phyloP scores from a whole-genome alignment of 768 basidiomycete species.

The Hydnum rufescens region DNA sequence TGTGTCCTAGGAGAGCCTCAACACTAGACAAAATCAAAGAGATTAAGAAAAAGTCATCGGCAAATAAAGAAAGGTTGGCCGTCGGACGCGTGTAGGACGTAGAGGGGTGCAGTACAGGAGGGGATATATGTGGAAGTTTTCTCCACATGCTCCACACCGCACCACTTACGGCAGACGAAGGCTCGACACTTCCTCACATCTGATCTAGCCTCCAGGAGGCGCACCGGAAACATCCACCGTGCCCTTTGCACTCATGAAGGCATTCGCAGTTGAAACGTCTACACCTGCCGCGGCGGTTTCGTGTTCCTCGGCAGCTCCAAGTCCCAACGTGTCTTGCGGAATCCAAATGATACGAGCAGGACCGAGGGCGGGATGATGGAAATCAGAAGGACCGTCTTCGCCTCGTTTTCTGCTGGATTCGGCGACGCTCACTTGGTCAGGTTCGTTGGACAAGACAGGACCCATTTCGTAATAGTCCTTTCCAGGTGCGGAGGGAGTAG shows the following conservation, averaged over 20 bases:
- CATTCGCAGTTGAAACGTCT: constrained; percentile 27
- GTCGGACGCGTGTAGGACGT: too few relatives aligned
- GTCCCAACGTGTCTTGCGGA: constrained; percentile 47
- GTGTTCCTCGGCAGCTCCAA: constrained; percentile 40
- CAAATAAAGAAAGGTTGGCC: too few relatives aligned
- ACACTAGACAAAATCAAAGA: too few relatives aligned
- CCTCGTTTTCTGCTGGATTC: too few relatives aligned
- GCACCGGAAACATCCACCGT: constrained; percentile 31
- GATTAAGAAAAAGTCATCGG: too few relatives aligned
- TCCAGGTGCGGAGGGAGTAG: constrained; percentile 4
- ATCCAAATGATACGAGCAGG: constrained; percentile 38
- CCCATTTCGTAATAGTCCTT: not conserved
- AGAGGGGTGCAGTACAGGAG: not conserved
- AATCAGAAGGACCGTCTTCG: constrained; percentile 26
- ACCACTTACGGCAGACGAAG: too few relatives aligned
- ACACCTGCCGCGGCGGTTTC: constrained; percentile 35
- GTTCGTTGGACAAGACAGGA: too few relatives aligned
- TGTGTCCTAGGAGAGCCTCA: too few relatives aligned
- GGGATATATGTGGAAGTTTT: not conserved
- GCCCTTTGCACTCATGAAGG: constrained; percentile 42
- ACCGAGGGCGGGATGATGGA: constrained; percentile 67
- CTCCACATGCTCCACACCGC: too few relatives aligned
- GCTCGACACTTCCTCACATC: too few relatives aligned
- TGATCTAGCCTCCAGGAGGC: constrained; percentile 26
- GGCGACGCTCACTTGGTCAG: too few relatives aligned